A percentile compares a stretch with the other conserved stretches of the same genome.
phyloP scores from a whole-genome alignment of 257 asterid genomes.

The Solanum chiquidenum region DNA sequence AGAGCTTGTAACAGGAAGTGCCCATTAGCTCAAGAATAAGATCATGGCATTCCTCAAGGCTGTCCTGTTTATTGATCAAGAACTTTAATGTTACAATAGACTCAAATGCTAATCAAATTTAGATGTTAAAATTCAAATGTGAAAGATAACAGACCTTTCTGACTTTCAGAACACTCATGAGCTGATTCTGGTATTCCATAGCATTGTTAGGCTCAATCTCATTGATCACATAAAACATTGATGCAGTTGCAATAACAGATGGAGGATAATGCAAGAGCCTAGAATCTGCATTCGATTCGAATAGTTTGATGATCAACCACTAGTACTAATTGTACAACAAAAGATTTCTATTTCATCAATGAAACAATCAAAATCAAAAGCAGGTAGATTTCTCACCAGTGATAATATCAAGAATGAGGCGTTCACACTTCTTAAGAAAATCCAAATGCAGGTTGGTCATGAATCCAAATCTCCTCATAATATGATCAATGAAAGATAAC shows the following conservation, averaged over 20 bases:
- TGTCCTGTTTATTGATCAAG: slow-evolving; percentile 15
- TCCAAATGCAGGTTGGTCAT: slow-evolving; percentile 43
- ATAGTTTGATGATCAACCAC: neutral
- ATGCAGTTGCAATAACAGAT: slow-evolving; percentile 41
- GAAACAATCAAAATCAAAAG: neutral
- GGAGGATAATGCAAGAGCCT: slow-evolving; percentile 42
- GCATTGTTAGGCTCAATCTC: slow-evolving; percentile 22
- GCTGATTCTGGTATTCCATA: slow-evolving; percentile 17
- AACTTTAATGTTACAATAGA: neutral
- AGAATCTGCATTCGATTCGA: slow-evolving; percentile 37
- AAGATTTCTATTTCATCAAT: neutral
- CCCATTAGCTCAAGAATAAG: slow-evolving; percentile 18
- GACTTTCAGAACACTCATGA: slow-evolving; percentile 18
- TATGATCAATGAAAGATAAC: slow-evolving; percentile 70
- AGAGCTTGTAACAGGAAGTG: neutral
- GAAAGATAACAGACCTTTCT: slow-evolving; percentile 20
- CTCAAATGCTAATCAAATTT: neutral
- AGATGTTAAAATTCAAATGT: neutral
- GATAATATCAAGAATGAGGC: slow-evolving; percentile 43
- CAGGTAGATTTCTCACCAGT: slow-evolving; percentile 40
- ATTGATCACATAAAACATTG: slow-evolving; percentile 15
- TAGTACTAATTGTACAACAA: neutral
- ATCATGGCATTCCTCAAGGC: slow-evolving; percentile 18
- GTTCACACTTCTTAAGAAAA: slow-evolving; percentile 51
- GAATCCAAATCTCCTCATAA: slow-evolving; percentile 60